These are phyloP conservation scores for Calonectria pauciramosa DNA, from an alignment of 2,329 filamentous ascomycete species.

Conservation along the genomic window DNA sequence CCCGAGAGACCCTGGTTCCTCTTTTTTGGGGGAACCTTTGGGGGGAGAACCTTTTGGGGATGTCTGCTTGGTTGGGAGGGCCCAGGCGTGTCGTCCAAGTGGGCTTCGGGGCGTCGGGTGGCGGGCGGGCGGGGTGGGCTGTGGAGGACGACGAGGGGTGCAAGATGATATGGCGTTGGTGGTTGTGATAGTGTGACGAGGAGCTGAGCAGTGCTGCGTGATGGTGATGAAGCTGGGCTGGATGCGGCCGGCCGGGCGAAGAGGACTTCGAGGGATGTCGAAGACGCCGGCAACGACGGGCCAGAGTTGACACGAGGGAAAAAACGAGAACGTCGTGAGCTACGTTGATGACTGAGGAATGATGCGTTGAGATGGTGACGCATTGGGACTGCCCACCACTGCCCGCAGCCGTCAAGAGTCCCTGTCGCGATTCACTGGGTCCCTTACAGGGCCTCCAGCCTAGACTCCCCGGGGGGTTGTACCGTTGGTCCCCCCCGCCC, in stretches of 20 bases:
- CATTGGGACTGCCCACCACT: not conserved
- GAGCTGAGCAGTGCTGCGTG: not conserved
- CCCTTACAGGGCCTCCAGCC: not conserved
- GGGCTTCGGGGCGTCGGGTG: slow-evolving; percentile 19
- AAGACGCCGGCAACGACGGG: not conserved
- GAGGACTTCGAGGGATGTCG: not conserved
- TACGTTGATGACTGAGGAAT: not conserved
- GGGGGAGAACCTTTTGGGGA: not conserved
- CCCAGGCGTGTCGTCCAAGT: slow-evolving; percentile 14
- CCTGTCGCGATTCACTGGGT: slow-evolving; percentile 8
- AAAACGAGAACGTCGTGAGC: not conserved
- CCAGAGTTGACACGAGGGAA: not conserved
- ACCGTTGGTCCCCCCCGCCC: not conserved
- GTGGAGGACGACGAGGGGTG: not conserved
- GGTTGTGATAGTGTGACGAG: not conserved
- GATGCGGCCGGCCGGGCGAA: not conserved
- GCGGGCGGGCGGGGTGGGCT: slow-evolving; percentile 4
- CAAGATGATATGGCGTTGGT: not conserved
- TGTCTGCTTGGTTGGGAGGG: slow-evolving; percentile 8
- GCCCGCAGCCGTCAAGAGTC: not conserved
- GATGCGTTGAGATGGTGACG: slow-evolving; percentile 5
- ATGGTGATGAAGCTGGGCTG: not conserved
- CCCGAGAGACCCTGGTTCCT: slow-evolving; percentile 1
- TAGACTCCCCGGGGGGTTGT: not conserved
- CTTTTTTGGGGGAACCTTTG: slow-evolving; percentile 8